Evolutionary conservation across 202 grass and related monocot species (phyloP).

Genomic region (Dendrocalamus latiflorus): DNA sequence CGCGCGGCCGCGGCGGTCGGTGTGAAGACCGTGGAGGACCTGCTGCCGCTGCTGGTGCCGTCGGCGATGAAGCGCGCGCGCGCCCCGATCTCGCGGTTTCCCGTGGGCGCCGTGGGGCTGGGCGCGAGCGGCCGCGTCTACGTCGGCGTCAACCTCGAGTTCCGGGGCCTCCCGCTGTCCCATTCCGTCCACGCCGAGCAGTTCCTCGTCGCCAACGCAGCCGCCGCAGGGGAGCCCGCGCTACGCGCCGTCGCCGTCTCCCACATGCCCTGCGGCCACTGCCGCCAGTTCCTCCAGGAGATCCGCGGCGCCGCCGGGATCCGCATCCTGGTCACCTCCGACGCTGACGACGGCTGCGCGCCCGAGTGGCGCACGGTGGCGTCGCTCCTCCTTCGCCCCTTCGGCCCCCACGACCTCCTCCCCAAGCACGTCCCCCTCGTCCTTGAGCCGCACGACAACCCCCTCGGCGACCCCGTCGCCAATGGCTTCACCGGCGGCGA

Average conservation of each 20-base stretch:
- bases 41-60: slow-evolving; percentile 69
- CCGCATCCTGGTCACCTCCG: slow-evolving; percentile 70
- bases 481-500: slow-evolving; percentile 25
- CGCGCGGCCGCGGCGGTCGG: slow-evolving; percentile 46
- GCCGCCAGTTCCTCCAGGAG: slow-evolving; percentile 98
- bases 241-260: slow-evolving; percentile 87
- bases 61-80: slow-evolving; percentile 56
- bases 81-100: slow-evolving; percentile 67
- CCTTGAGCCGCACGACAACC: slow-evolving; percentile 74
- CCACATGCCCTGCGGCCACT: slow-evolving; percentile 96
- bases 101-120: slow-evolving; percentile 79
- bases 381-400: slow-evolving; percentile 69
- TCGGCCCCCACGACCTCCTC: slow-evolving; percentile 81
- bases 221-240: slow-evolving; percentile 54
- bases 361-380: slow-evolving; percentile 64
- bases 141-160: slow-evolving; percentile 94
- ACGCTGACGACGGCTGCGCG: slow-evolving; percentile 37
- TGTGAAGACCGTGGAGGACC: slow-evolving; percentile 57
- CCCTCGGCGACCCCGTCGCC: slow-evolving; percentile 30
- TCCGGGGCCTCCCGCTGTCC: slow-evolving; percentile 55
- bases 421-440: slow-evolving; percentile 58
- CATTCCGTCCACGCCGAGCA: slow-evolving; percentile 91
- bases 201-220: slow-evolving; percentile 81
- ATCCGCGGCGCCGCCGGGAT: slow-evolving; percentile 77
- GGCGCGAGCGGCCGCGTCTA: slow-evolving; percentile 79